A percentile compares a stretch with the other conserved stretches of the same genome.
These are phyloP conservation scores for Camellia granthamiana DNA, from an alignment of 148 eudicot species.

Conservation along the genomic window DNA sequence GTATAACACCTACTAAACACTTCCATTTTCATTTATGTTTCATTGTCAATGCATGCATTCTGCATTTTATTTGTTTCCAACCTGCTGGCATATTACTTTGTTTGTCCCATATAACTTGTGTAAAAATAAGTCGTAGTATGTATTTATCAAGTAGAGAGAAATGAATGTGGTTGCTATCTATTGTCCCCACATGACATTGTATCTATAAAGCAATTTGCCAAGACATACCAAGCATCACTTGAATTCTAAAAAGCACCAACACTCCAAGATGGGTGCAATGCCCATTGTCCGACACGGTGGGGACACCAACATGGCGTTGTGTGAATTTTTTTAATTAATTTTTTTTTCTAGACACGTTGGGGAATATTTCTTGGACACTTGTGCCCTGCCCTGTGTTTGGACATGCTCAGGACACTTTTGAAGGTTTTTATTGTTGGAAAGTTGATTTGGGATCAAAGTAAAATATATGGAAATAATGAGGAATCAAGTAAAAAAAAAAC, in stretches of 20 bases:
- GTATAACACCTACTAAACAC: conserved; percentile 26
- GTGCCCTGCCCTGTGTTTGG: too few relatives aligned
- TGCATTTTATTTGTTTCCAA: conserved; percentile 1
- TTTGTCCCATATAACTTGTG: background rate
- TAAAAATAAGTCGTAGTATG: background rate
- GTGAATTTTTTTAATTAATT: too few relatives aligned
- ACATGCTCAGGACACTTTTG: too few relatives aligned
- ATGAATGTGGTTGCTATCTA: background rate
- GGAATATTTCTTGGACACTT: too few relatives aligned
- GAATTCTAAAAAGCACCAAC: background rate
- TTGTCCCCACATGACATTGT: background rate
- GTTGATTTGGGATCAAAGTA: too few relatives aligned
- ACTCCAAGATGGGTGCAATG: too few relatives aligned
- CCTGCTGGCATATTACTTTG: background rate
- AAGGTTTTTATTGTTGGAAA: too few relatives aligned
- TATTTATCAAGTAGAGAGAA: background rate
- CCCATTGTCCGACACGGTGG: too few relatives aligned
- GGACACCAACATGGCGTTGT: too few relatives aligned
- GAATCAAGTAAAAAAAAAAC: too few relatives aligned
- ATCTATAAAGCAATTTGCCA: background rate
- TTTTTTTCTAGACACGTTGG: too few relatives aligned
- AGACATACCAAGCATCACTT: background rate
- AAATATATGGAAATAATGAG: too few relatives aligned
- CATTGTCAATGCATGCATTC: background rate
- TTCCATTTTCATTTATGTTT: background rate